Conservation (phyloP, 192 early-diverging fungal species). For the Mortierella alpina region DNA sequence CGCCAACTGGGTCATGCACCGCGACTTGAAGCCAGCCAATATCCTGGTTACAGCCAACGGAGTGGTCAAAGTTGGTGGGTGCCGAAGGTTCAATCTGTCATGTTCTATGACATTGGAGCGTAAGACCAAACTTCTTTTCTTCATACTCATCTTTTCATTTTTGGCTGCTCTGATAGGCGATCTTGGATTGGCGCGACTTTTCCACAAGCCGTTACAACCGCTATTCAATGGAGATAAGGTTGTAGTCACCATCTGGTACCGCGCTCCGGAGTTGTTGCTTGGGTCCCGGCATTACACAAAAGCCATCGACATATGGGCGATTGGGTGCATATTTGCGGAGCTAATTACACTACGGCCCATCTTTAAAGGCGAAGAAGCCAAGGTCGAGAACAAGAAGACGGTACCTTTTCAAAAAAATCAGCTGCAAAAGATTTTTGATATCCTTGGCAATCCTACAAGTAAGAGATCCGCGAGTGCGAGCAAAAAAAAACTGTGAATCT, state of each 20-base stretch:
- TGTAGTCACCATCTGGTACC: slow-evolving; percentile 98
- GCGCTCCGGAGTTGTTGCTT: slow-evolving; percentile 91
- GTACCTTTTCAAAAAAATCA: slow-evolving; percentile 90
- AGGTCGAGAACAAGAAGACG: slow-evolving; percentile 84
- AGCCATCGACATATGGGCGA: slow-evolving; percentile 82
- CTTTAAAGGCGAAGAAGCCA: slow-evolving; percentile 91
- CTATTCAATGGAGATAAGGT: slow-evolving; percentile 88
- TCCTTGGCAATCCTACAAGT: slow-evolving; percentile 89
- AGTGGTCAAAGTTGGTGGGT: slow-evolving; percentile 84
- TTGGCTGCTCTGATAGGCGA: slow-evolving; percentile 68
- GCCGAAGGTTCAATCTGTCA: not conserved
- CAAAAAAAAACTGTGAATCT: not conserved
- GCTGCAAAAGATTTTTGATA: slow-evolving; percentile 83
- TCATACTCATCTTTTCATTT: not conserved
- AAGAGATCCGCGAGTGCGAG: slow-evolving; percentile 7
- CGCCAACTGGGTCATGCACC: slow-evolving; percentile 84
- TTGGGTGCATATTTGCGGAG: slow-evolving; percentile 96
- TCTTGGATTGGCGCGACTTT: slow-evolving; percentile 89
- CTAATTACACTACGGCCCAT: slow-evolving; percentile 85
- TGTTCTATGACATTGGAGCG: not conserved
- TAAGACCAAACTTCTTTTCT: not conserved
- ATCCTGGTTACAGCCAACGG: slow-evolving; percentile 90
- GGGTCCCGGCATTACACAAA: slow-evolving; percentile 91
- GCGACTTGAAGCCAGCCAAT: slow-evolving; percentile 96
- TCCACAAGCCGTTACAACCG: slow-evolving; percentile 76